phyloP scores from a whole-genome alignment of 257 asterid species.

The Fraxinus pennsylvanica region DNA sequence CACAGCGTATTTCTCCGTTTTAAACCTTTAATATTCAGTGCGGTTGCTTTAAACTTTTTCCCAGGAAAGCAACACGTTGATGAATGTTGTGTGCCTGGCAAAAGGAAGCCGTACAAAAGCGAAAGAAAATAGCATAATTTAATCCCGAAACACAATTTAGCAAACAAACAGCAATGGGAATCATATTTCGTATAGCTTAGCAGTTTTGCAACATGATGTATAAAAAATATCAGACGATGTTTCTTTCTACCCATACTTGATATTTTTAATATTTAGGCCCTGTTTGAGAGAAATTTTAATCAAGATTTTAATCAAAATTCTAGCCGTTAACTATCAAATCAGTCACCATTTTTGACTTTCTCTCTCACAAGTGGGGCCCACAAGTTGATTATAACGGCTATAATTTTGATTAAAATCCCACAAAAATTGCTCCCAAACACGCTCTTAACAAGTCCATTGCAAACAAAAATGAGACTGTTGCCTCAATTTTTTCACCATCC shows the following conservation, averaged over 20 bases:
- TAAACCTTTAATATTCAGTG: no score
- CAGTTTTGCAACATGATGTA: background rate
- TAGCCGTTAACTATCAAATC: no score
- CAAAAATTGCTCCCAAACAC: no score
- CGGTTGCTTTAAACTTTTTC: no score
- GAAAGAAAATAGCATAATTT: background rate
- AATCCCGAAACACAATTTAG: background rate
- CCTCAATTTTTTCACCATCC: constrained; percentile 36
- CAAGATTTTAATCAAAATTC: no score
- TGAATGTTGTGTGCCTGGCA: background rate
- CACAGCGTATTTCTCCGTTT: no score
- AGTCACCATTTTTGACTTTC: no score
- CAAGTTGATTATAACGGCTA: no score
- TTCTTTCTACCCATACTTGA: background rate
- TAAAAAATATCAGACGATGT: no score
- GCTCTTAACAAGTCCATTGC: background rate
- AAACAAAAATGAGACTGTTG: background rate
- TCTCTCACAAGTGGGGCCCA: no score
- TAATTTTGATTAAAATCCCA: no score
- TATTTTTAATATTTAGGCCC: background rate
- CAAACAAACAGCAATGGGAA: background rate
- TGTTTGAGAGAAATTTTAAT: no score
- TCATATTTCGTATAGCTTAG: background rate
- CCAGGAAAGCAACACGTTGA: background rate
- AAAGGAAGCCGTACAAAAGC: background rate